Conservation (phyloP, 2,329 filamentous ascomycete genomes). For the Aspergillus latus region DNA sequence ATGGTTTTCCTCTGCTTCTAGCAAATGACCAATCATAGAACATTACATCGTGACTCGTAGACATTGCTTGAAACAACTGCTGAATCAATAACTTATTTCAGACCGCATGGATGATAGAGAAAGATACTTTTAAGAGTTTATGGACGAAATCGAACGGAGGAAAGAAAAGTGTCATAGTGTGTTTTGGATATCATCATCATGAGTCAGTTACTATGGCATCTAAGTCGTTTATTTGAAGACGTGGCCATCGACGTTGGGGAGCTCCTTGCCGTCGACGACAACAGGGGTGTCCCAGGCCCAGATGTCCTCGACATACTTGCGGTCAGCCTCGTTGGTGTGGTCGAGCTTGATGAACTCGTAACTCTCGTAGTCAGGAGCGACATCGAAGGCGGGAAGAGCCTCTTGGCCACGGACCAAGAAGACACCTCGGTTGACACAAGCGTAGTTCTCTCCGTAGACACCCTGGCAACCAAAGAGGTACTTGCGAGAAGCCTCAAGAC, state of each 20-base stretch:
- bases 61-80: constrained; percentile 11
- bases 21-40: neutral
- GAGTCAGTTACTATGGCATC: constrained; percentile 16
- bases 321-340: constrained; percentile 78
- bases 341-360: constrained; percentile 98
- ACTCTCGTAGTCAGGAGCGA: constrained; percentile 95
- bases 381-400: constrained; percentile 81
- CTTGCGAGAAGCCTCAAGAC: constrained; percentile 97
- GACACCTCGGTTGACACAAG: constrained; percentile 87
- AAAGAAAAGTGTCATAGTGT: constrained; percentile 12
- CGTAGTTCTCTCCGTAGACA: constrained; percentile 85
- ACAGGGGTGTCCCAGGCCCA: constrained; percentile 93
- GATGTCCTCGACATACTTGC: constrained; percentile 77
- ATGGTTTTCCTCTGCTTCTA: neutral
- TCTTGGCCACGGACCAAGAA: constrained; percentile 95
- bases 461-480: constrained; percentile 89
- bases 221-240: constrained; percentile 85
- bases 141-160: constrained; percentile 11
- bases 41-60: constrained; percentile 8
- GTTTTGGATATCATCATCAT: constrained; percentile 24
- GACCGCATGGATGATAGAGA: neutral
- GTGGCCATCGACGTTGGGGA: constrained; percentile 87
- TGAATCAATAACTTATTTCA: neutral
- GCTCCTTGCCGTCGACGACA: constrained; percentile 79
- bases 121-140: constrained; percentile 8